A percentile compares a stretch with the other conserved stretches of the same genome.
Conservation (phyloP, 2,329 filamentous ascomycete species). For the Xylariaceae sp. region DNA sequence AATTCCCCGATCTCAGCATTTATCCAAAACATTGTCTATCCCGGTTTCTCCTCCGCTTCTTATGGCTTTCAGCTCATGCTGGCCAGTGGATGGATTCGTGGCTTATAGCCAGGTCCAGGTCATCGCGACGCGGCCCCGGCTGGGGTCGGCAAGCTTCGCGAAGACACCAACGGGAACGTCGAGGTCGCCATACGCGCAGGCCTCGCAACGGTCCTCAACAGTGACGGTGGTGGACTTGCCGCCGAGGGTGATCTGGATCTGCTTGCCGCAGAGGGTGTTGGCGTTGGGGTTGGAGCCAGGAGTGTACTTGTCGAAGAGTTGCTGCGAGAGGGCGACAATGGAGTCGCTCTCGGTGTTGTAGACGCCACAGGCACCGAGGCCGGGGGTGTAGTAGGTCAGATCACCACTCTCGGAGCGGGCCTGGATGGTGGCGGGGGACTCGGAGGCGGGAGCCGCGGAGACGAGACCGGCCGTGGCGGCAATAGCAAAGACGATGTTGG, state of each 20-base stretch:
- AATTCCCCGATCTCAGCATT: no score
- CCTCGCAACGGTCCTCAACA: constrained; percentile 21
- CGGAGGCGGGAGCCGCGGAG: constrained; percentile 44
- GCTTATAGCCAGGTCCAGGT: constrained; percentile 18
- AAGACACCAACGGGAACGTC: constrained; percentile 20
- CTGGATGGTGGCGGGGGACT: constrained; percentile 27
- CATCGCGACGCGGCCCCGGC: constrained; percentile 14
- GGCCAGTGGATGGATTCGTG: not conserved
- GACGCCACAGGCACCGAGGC: constrained; percentile 22
- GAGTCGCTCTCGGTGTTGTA: constrained; percentile 16
- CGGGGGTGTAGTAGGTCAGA: constrained; percentile 20
- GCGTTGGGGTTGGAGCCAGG: constrained; percentile 20
- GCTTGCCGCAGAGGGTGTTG: constrained; percentile 20
- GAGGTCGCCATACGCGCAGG: constrained; percentile 15
- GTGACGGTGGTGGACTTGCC: constrained; percentile 13
- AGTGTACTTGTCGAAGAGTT: constrained; percentile 21
- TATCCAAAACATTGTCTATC: not conserved
- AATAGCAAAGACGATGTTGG: constrained; percentile 15
- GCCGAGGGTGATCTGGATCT: constrained; percentile 18
- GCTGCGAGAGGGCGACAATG: constrained; percentile 13
- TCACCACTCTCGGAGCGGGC: constrained; percentile 12
- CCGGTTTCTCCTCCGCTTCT: not conserved
- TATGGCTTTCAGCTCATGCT: not conserved
- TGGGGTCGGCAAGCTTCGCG: constrained; percentile 13
- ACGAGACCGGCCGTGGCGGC: constrained; percentile 39